These are phyloP conservation scores for Verticillium dahliae DNA, from an alignment of 2,329 filamentous ascomycete species.

Conservation along the genomic window DNA sequence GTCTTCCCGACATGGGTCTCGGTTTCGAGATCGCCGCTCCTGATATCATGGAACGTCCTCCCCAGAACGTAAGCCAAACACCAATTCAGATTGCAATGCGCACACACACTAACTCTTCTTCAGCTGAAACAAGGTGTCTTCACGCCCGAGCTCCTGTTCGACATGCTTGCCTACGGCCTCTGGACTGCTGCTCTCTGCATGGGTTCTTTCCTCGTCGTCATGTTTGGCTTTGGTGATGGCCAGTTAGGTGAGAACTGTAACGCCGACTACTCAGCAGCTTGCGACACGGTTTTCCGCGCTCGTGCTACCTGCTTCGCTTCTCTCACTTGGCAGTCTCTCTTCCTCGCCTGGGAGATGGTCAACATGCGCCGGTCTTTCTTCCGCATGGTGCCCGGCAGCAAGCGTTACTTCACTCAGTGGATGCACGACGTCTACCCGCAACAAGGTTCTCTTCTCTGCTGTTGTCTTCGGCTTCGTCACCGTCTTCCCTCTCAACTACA, in stretches of 20 bases:
- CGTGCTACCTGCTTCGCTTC: slow-evolving; percentile 67
- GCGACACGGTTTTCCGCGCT: slow-evolving; percentile 59
- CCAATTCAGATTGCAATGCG: too few relatives aligned
- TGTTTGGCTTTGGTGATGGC: slow-evolving; percentile 42
- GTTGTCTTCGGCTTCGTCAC: slow-evolving; percentile 39
- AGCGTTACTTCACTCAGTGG: slow-evolving; percentile 58
- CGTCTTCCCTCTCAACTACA: slow-evolving; percentile 46
- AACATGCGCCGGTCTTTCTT: slow-evolving; percentile 66
- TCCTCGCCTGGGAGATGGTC: slow-evolving; percentile 72
- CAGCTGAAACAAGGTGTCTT: slow-evolving; percentile 49
- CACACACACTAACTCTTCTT: not conserved
- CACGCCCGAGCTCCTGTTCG: slow-evolving; percentile 56
- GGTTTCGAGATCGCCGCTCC: slow-evolving; percentile 64
- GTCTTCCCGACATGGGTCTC: slow-evolving; percentile 68
- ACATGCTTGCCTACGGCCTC: slow-evolving; percentile 60
- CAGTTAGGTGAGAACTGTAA: slow-evolving; percentile 57
- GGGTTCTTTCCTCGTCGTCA: slow-evolving; percentile 42
- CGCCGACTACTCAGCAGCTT: slow-evolving; percentile 41
- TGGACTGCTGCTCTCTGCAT: slow-evolving; percentile 60
- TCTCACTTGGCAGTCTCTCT: slow-evolving; percentile 67
- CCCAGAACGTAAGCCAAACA: slow-evolving; percentile 47
- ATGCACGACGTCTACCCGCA: slow-evolving; percentile 61
- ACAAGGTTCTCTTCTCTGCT: slow-evolving; percentile 63
- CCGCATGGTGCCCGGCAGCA: slow-evolving; percentile 60
- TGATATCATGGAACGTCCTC: slow-evolving; percentile 64